Evolutionary conservation across 2,329 filamentous ascomycete genomes (phyloP), one percentile per base, ranked within the genome.

Genomic region (Gliomastix tumulicola): DNA sequence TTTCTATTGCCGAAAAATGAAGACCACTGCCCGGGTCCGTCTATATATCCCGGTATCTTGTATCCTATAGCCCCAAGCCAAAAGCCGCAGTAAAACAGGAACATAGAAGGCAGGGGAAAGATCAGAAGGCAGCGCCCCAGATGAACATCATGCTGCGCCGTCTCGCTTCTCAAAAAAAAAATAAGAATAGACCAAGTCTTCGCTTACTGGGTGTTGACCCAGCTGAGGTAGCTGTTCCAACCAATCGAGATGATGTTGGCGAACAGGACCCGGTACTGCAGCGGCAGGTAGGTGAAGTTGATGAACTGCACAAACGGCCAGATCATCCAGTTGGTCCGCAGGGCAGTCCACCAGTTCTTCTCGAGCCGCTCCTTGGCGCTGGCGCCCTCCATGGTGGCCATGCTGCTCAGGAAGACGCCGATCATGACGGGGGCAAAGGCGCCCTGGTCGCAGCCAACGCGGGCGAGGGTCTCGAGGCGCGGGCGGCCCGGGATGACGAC

Each of bases 221-320:
- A 76, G 57, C 76, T 81, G 48, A 81, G 56, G 51, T 79, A 81
- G 44, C 70, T 76, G 59, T 81, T 81, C 76, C 76, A 81, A 43
- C 75, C 76, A 45, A 77, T 71, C 37, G 68, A 85, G 37, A 95
- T 71, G 35, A 94, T 59, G 53, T 96, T 96, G 49, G 94, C 89
- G 43, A 94, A 82, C 49, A 95, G 65, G 30, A 96, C 77, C 41
- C 88, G 75, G 62, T 90, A 80, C 55, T 94, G 77, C 44, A 94
- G 68, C 34, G 89, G 89, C 44, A 95, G 76, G 45, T 92, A 74
- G 52, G 84, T 83, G 66, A 96, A 96, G 69, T 96, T 96, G 53
- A 82, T 71, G 37, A 82, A 68, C 66, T 96, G 89, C 38, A 94
- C 87, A 44, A 71, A 69, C 4, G 89, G 89, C 89, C 89, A 96